Conservation (phyloP, 768 basidiomycete species). For the Postia placenta region DNA sequence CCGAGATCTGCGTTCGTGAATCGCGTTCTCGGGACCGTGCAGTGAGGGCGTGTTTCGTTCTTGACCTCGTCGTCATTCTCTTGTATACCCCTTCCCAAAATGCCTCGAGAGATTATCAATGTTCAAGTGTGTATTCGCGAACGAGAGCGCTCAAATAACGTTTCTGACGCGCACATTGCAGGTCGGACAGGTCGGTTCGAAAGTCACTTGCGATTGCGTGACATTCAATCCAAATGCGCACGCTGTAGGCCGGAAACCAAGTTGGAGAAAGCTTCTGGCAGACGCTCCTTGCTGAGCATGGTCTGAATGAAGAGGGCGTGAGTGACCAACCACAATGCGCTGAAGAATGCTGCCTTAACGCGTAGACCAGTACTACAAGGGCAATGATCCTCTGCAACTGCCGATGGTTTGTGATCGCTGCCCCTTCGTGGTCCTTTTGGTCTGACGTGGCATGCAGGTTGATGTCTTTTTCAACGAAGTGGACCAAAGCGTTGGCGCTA, state of each 20-base stretch:
- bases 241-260: conserved; percentile 56
- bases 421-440: not conserved
- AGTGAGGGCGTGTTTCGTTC: not conserved
- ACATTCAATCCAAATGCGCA: conserved; percentile 2
- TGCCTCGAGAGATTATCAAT: conserved; percentile 81
- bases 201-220: not conserved
- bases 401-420: conserved; percentile 45
- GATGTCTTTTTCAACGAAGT: conserved; percentile 82
- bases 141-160: not conserved
- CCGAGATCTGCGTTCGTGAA: not conserved
- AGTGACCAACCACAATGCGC: not conserved
- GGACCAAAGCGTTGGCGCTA: conserved; percentile 32
- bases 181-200: conserved; percentile 65
- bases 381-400: conserved; percentile 69
- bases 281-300: conserved; percentile 82
- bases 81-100: conserved; percentile 23
- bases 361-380: conserved; percentile 51
- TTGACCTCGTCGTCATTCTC: not conserved
- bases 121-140: conserved; percentile 45
- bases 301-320: conserved; percentile 68
- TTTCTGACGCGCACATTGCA: conserved; percentile 19
- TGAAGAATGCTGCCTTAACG: not conserved
- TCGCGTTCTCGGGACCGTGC: not conserved
- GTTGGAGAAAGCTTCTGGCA: conserved; percentile 88
- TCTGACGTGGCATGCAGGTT: conserved; percentile 35